Conservation (phyloP, 768 basidiomycete species). For the Suillus hirtellus region DNA sequence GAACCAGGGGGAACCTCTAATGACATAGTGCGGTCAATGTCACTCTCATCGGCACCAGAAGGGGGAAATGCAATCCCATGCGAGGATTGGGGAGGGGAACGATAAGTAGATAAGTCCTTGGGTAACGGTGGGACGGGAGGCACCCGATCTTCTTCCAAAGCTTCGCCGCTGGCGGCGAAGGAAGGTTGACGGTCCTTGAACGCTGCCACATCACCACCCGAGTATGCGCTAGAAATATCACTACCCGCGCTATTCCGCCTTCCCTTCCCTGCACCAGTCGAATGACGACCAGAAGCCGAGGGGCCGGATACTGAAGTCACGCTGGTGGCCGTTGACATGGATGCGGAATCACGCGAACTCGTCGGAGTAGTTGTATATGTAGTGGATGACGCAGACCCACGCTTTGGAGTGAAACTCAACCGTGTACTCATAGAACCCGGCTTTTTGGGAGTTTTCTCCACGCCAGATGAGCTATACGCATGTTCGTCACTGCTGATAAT, state of each 20-base stretch:
- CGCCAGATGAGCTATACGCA: slow-evolving; percentile 38
- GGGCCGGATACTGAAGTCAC: slow-evolving; percentile 67
- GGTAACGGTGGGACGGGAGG: slow-evolving; percentile 93
- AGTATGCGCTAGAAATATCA: slow-evolving; percentile 77
- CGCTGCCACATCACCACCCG: slow-evolving; percentile 56
- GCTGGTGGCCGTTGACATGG: slow-evolving; percentile 76
- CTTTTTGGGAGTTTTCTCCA: slow-evolving; percentile 74
- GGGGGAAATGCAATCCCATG: slow-evolving; percentile 53
- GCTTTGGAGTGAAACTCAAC: slow-evolving; percentile 80
- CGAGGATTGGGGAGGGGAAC: slow-evolving; percentile 65
- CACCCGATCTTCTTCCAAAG: slow-evolving; percentile 63
- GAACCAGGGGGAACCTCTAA: slow-evolving; percentile 48
- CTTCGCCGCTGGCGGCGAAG: slow-evolving; percentile 59
- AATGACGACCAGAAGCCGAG: slow-evolving; percentile 70
- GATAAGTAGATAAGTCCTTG: slow-evolving; percentile 81
- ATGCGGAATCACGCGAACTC: slow-evolving; percentile 88
- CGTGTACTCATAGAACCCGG: slow-evolving; percentile 54
- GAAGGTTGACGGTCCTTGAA: slow-evolving; percentile 70
- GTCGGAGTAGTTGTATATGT: slow-evolving; percentile 78
- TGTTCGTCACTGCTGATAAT: slow-evolving; percentile 62
- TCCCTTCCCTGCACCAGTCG: slow-evolving; percentile 56
- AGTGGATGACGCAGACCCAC: slow-evolving; percentile 87
- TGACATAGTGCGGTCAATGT: slow-evolving; percentile 48
- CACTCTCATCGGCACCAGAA: slow-evolving; percentile 44
- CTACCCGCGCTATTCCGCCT: slow-evolving; percentile 84